A percentile compares a stretch with the other conserved stretches of the same genome.
These are phyloP conservation scores for Laguncularia racemosa DNA, from an alignment of 345 rosid species.

Conservation along the genomic window DNA sequence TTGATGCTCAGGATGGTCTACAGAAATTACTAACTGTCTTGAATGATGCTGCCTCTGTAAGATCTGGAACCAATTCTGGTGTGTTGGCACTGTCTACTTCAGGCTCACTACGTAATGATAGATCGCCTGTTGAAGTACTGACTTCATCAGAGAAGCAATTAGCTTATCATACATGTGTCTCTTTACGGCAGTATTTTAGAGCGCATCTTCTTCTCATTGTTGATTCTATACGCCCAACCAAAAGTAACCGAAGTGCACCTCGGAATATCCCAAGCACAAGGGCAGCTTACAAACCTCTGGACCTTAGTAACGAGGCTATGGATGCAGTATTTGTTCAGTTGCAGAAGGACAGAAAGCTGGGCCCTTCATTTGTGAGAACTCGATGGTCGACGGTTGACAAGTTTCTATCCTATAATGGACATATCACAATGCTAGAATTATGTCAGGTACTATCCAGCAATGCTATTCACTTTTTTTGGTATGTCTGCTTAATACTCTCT, in stretches of 20 bases:
- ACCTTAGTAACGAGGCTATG: constrained; percentile 93
- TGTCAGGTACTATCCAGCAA: constrained; percentile 63
- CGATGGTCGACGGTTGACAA: constrained; percentile 85
- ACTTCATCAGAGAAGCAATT: constrained; percentile 94
- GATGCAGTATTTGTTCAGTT: constrained; percentile 86
- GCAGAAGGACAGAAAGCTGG: constrained; percentile 93
- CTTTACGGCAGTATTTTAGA: constrained; percentile 95
- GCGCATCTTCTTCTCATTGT: constrained; percentile 89
- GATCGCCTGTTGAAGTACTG: constrained; percentile 73
- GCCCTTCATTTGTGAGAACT: constrained; percentile 81
- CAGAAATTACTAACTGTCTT: constrained; percentile 73
- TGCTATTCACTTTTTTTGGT: constrained; percentile 2
- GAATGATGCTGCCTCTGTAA: constrained; percentile 79
- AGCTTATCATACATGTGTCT: constrained; percentile 89
- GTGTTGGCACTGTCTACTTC: constrained; percentile 37
- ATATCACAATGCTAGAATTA: constrained; percentile 82
- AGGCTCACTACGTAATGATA: constrained; percentile 55
- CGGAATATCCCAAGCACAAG: constrained; percentile 68
- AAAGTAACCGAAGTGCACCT: constrained; percentile 61
- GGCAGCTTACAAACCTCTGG: constrained; percentile 93
- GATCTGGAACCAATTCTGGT: constrained; percentile 78
- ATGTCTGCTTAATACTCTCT: constrained; percentile 3
- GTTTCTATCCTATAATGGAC: constrained; percentile 70
- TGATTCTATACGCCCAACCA: constrained; percentile 86
- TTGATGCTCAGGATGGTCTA: constrained; percentile 83